These are phyloP conservation scores for Coemansia sp. DNA, from an alignment of 192 early-diverging fungal genomes.

Conservation along the genomic window DNA sequence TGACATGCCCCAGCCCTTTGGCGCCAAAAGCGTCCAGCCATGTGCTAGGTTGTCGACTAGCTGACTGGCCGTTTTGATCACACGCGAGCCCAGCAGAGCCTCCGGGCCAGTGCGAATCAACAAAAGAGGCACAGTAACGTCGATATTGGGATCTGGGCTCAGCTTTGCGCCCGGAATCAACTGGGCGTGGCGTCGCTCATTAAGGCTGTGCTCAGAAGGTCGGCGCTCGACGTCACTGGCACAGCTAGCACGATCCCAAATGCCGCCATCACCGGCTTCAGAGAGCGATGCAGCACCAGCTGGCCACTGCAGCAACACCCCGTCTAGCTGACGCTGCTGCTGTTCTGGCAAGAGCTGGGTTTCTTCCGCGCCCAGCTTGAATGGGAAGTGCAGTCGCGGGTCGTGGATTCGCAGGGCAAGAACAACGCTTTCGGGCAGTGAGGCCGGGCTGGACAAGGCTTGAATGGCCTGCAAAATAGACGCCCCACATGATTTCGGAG, in stretches of 20 bases:
- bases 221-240: slow-evolving; percentile 46
- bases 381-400: slow-evolving; percentile 71
- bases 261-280: slow-evolving; percentile 14
- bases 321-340: slow-evolving; percentile 37
- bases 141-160: slow-evolving; percentile 43
- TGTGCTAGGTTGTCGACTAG: slow-evolving; percentile 46
- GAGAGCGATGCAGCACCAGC: slow-evolving; percentile 46
- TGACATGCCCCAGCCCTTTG: slow-evolving; percentile 79
- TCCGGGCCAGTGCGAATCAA: slow-evolving; percentile 76
- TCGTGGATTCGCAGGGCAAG: slow-evolving; percentile 82
- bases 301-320: slow-evolving; percentile 65
- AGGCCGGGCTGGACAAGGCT: slow-evolving; percentile 63
- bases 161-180: slow-evolving; percentile 78
- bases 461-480: slow-evolving; percentile 17
- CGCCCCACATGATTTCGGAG: slow-evolving; percentile 4
- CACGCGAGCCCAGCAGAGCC: slow-evolving; percentile 22
- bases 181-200: slow-evolving; percentile 58
- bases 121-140: slow-evolving; percentile 77
- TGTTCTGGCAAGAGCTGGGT: slow-evolving; percentile 8
- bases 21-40: slow-evolving; percentile 84
- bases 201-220: slow-evolving; percentile 61
- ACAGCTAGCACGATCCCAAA: slow-evolving; percentile 65
- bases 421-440: slow-evolving; percentile 78
- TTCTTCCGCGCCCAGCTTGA: slow-evolving; percentile 5
- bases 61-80: slow-evolving; percentile 53